Conservation (phyloP, 805 yeast genomes). For the Cyberlindnera petersonii region DNA sequence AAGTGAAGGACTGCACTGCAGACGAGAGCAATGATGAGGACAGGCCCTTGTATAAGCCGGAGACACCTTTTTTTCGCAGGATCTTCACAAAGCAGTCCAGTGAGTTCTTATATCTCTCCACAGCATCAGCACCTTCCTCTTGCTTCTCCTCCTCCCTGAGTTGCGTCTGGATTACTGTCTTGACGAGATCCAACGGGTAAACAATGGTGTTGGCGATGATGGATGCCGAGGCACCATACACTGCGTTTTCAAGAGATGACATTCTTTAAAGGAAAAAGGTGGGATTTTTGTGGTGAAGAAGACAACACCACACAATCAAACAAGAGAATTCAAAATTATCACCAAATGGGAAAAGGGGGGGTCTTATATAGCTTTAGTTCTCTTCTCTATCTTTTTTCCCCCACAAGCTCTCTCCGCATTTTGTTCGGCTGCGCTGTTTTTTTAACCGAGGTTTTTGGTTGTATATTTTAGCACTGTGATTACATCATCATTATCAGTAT, state of each 20-base stretch:
- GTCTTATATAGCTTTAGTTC: neutral
- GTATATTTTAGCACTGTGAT: too few relatives aligned
- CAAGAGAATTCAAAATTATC: too few relatives aligned
- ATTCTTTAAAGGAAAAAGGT: too few relatives aligned
- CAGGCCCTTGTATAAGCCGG: slow-evolving; percentile 72
- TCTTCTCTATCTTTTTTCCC: too few relatives aligned
- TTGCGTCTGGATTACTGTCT: slow-evolving; percentile 76
- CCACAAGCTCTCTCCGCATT: too few relatives aligned
- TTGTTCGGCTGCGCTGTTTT: too few relatives aligned
- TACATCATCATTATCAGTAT: too few relatives aligned
- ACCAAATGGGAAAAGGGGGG: neutral
- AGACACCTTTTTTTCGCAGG: slow-evolving; percentile 51
- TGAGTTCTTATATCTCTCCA: slow-evolving; percentile 44
- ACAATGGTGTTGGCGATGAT: slow-evolving; percentile 74
- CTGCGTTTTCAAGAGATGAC: slow-evolving; percentile 66
- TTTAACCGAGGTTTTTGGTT: too few relatives aligned
- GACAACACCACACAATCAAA: too few relatives aligned
- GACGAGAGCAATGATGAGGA: slow-evolving; percentile 63
- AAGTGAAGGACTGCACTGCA: slow-evolving; percentile 75
- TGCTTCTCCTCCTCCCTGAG: slow-evolving; percentile 19
- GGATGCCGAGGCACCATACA: slow-evolving; percentile 80
- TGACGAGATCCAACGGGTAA: slow-evolving; percentile 76
- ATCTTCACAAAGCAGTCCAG: slow-evolving; percentile 61
- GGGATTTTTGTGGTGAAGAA: neutral
- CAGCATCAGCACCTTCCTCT: too few relatives aligned